Percentiles rank a stretch among this genome's conserved stretches.
These are phyloP conservation scores for Hemileccinum impolitum DNA, from an alignment of 768 basidiomycete genomes.

Conservation along the genomic window DNA sequence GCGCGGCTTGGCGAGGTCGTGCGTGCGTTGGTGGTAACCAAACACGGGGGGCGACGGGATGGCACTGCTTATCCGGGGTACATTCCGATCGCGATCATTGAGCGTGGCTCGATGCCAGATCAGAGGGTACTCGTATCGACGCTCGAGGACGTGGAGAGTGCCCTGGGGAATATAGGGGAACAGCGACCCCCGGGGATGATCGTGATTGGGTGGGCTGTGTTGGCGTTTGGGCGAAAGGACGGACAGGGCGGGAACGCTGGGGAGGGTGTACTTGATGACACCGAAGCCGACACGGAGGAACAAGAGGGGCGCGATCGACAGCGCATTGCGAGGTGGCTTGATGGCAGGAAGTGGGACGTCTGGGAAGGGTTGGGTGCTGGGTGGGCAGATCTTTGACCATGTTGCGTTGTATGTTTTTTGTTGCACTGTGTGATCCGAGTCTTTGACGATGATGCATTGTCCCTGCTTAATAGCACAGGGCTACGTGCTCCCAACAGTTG, in stretches of 20 bases:
- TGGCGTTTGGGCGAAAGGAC: conserved; percentile 47
- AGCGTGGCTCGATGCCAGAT: conserved; percentile 92
- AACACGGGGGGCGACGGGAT: conserved; percentile 40
- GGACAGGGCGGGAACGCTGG: conserved; percentile 51
- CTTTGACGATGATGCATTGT: no score
- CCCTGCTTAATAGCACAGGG: no score
- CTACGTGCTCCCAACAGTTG: no score
- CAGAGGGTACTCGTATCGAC: conserved; percentile 84
- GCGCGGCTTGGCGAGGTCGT: conserved; percentile 78
- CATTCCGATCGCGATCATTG: conserved; percentile 88
- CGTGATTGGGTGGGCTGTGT: conserved; percentile 87
- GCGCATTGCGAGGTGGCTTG: conserved; percentile 60
- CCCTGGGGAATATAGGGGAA: conserved; percentile 71
- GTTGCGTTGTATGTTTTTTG: no score
- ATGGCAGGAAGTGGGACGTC: conserved; percentile 54
- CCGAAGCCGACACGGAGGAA: conserved; percentile 27
- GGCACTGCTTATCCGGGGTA: conserved; percentile 67
- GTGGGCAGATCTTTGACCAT: conserved; percentile 34
- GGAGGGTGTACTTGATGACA: conserved; percentile 67
- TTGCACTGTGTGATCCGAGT: no score
- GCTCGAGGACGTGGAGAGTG: conserved; percentile 62
- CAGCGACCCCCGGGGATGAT: conserved; percentile 97
- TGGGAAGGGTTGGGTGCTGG: conserved; percentile 56
- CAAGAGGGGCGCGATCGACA: conserved; percentile 28
- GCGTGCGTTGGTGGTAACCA: conserved; percentile 44